Evolutionary conservation across 768 basidiomycete species (phyloP), one percentile per base, ranked within the genome.

Genomic region (Sistotremastrum suecicum): DNA sequence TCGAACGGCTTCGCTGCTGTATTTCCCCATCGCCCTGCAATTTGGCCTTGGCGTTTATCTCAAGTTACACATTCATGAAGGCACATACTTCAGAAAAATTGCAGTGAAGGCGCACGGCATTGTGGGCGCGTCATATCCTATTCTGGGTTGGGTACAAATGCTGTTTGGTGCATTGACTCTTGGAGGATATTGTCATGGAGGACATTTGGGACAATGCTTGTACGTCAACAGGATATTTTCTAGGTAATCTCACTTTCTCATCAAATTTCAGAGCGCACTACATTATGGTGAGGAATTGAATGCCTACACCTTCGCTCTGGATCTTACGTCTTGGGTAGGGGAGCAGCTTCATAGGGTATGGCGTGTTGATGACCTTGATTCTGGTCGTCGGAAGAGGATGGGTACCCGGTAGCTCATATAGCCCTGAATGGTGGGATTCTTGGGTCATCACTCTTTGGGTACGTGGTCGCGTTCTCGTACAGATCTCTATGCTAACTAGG

Each of bases 91-190:
- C 7, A 71, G 91, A 37, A 83, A 82, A 1, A 83, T 70, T 56
- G 78, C 79, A 0, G 83, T 88, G 3, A 60, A 64, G 3, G 64
- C 66, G 1, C 91, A 94, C 53, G 81, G 85, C 0, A 53, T 85
- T n/a, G 62, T 95, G 10, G 91, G 91, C 9, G 91, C 83, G 58
- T 50, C 67, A 7, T 95, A 84, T 58, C 90, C 91, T 0, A 64
- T 94, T 46, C 55, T 94, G 6, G 91, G 81, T 5, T 94, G 91
- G 91, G 68, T 68, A 1, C 91, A 95, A 60, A 85, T 88, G 69
- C 62, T 95, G 6, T 87, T 94, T 59, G 91, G 89, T 20, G 81
- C 76, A 34, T 72, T 84, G 39, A 70, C 80, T 0, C 71, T 80
- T 53, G 63, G 76, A 44, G 81, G 83, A 5, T 89, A 88, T 56